phyloP scores from a whole-genome alignment of 2,329 filamentous ascomycete species.

The Ceratocystis eucalypticola region DNA sequence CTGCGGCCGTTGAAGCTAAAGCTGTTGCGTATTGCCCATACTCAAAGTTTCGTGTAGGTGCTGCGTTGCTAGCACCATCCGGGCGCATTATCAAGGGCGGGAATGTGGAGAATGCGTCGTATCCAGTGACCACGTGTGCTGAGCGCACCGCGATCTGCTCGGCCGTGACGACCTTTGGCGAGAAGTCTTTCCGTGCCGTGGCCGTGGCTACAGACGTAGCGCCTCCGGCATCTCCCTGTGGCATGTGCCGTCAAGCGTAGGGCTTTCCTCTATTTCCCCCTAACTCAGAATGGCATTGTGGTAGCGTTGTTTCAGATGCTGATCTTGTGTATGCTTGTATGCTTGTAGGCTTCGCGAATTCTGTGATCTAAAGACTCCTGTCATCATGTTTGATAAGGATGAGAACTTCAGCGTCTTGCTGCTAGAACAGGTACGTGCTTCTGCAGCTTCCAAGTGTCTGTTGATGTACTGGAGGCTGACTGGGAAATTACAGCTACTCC shows the following conservation, averaged over 20 bases:
- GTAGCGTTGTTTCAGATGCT: slow-evolving; percentile 1
- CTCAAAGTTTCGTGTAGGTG: slow-evolving; percentile 82
- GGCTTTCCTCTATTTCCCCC: slow-evolving; percentile 25
- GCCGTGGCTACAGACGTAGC: slow-evolving; percentile 72
- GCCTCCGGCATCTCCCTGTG: slow-evolving; percentile 64
- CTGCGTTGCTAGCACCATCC: slow-evolving; percentile 51
- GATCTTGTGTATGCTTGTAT: not conserved
- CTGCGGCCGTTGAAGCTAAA: slow-evolving; percentile 57
- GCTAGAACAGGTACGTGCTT: slow-evolving; percentile 46
- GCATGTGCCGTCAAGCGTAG: slow-evolving; percentile 91
- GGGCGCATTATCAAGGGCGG: slow-evolving; percentile 45
- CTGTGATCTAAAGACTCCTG: slow-evolving; percentile 51
- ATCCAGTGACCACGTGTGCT: slow-evolving; percentile 90
- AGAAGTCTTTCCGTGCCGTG: slow-evolving; percentile 55
- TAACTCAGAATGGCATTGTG: not conserved
- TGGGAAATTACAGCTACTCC: slow-evolving; percentile 40
- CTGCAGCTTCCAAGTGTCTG: not conserved
- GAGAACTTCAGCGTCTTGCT: slow-evolving; percentile 57
- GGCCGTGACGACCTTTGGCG: slow-evolving; percentile 49
- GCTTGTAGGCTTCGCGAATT: slow-evolving; percentile 60
- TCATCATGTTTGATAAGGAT: slow-evolving; percentile 87
- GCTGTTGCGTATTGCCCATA: slow-evolving; percentile 79
- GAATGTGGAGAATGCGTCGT: slow-evolving; percentile 86
- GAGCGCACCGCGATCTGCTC: slow-evolving; percentile 80
- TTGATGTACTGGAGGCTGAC: not conserved